phyloP scores from a whole-genome alignment of 371 early-diverging fungal genomes.

The Parasitella parasitica region DNA sequence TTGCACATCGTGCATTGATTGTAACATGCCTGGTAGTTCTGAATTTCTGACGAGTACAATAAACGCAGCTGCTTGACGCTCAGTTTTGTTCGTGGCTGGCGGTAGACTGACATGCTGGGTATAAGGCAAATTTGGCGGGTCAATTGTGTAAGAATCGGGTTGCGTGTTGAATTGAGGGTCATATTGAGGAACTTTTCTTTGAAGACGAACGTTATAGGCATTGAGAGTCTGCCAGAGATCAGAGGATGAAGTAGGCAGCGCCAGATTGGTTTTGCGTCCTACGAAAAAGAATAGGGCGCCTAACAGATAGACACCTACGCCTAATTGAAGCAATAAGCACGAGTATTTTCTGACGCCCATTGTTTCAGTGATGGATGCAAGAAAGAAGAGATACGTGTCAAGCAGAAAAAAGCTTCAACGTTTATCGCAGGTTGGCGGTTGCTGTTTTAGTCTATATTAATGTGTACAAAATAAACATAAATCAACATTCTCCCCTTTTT shows the following conservation, averaged over 20 bases:
- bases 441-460: slow-evolving; percentile 3
- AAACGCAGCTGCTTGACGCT: slow-evolving; percentile 63
- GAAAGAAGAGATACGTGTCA: slow-evolving; percentile 4
- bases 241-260: background rate
- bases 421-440: background rate
- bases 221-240: background rate
- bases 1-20: slow-evolving; percentile 65
- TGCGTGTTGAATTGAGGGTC: slow-evolving; percentile 11
- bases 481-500: background rate
- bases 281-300: slow-evolving; percentile 19
- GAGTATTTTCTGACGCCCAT: slow-evolving; percentile 23
- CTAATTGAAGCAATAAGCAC: slow-evolving; percentile 21
- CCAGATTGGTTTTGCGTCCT: background rate
- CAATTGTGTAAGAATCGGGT: slow-evolving; percentile 28
- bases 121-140: slow-evolving; percentile 25
- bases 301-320: slow-evolving; percentile 13
- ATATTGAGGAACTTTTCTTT: background rate
- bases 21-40: slow-evolving; percentile 68
- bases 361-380: background rate
- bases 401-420: background rate
- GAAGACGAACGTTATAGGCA: background rate
- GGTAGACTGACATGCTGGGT: slow-evolving; percentile 30
- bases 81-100: slow-evolving; percentile 22
- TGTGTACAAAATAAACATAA: background rate
- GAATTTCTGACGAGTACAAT: slow-evolving; percentile 66